phyloP scores from a whole-genome alignment of 805 yeast species.

The Pichia thaimueangensis region DNA sequence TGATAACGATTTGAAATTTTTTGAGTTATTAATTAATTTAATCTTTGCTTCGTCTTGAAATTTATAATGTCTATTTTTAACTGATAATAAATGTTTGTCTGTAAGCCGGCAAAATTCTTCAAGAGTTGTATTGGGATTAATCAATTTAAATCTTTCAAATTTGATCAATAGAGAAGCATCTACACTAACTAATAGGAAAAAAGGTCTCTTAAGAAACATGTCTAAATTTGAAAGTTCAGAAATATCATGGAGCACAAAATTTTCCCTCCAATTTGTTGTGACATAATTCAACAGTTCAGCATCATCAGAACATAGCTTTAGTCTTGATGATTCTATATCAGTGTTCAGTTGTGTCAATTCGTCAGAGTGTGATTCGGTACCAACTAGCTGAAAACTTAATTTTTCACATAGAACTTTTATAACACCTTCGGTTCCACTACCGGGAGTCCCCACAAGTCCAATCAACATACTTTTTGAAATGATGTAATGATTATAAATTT shows the following conservation, averaged over 20 bases:
- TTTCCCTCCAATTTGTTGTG: constrained; percentile 58
- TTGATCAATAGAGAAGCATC: constrained; percentile 64
- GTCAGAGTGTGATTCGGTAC: constrained; percentile 7
- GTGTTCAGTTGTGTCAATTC: background rate
- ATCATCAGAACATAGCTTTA: constrained; percentile 19
- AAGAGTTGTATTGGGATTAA: constrained; percentile 3
- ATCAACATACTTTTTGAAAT: constrained; percentile 46
- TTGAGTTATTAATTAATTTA: constrained; percentile 48
- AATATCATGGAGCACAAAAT: constrained; percentile 53
- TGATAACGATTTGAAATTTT: constrained; percentile 32
- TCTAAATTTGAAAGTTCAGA: constrained; percentile 37
- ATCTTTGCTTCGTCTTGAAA: constrained; percentile 42
- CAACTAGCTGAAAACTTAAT: constrained; percentile 43
- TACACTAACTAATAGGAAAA: constrained; percentile 69
- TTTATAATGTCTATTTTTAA: constrained; percentile 31
- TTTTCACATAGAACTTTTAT: constrained; percentile 42
- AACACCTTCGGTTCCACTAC: constrained; percentile 61
- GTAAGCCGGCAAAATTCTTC: constrained; percentile 14
- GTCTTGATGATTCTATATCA: background rate
- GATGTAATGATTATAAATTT: no score
- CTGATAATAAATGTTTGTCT: constrained; percentile 13
- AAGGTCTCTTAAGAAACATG: constrained; percentile 62
- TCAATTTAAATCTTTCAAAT: constrained; percentile 28
- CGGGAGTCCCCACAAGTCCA: constrained; percentile 63
- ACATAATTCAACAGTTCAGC: constrained; percentile 50